Conservation (phyloP, 352 stramenopile species). For the Globisporangium megalacanthum region DNA sequence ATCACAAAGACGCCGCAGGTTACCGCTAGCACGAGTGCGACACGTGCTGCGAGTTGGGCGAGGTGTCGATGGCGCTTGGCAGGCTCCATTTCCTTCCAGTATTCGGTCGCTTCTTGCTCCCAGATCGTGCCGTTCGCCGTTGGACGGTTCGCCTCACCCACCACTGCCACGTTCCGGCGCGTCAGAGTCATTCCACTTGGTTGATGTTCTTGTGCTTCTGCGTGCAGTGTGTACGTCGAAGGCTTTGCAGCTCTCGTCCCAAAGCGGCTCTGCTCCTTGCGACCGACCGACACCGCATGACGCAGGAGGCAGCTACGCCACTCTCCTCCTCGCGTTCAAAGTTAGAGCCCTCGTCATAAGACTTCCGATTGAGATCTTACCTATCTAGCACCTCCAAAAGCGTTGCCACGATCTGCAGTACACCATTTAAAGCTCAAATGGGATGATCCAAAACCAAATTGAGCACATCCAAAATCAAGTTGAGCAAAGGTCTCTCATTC, state of each 20-base stretch:
- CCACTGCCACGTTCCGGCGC: constrained; percentile 31
- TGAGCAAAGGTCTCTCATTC: too few species aligned
- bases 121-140: constrained; percentile 45
- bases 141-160: constrained; percentile 16
- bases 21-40: constrained; percentile 19
- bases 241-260: background rate
- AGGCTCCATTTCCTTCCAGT: constrained; percentile 76
- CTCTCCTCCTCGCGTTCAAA: too few species aligned
- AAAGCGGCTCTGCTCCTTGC: background rate
- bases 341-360: too few species aligned
- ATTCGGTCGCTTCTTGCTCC: constrained; percentile 58
- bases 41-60: constrained; percentile 20
- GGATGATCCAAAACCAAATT: too few species aligned
- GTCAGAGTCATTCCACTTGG: constrained; percentile 31
- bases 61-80: constrained; percentile 29
- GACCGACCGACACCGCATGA: constrained; percentile 26
- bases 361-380: too few species aligned
- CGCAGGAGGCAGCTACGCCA: constrained; percentile 1
- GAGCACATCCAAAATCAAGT: too few species aligned
- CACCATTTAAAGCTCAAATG: too few species aligned
- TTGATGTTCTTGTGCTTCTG: background rate
- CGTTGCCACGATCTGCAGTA: too few species aligned
- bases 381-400: too few species aligned
- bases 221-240: background rate
- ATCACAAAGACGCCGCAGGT: constrained; percentile 7